These are phyloP conservation scores for Oryza glaberrima DNA, from an alignment of 176 grass and related monocot species.

Conservation along the genomic window DNA sequence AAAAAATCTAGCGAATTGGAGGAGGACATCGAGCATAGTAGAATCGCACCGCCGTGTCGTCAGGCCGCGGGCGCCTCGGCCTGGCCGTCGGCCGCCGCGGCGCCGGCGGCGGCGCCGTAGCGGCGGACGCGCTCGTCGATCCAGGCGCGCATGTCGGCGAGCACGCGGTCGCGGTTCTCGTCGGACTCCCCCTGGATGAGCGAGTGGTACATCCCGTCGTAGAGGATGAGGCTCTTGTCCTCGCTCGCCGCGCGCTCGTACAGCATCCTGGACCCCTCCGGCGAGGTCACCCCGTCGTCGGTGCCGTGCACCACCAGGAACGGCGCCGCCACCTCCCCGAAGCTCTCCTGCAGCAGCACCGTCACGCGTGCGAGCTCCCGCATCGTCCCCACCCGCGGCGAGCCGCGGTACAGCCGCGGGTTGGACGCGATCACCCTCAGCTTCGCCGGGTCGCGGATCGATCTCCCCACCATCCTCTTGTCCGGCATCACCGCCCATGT, in stretches of 20 bases:
- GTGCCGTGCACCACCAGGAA: conserved; percentile 70
- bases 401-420: conserved; percentile 52
- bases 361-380: conserved; percentile 62
- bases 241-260: conserved; percentile 61
- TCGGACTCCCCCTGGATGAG: conserved; percentile 71
- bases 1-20: too few species aligned
- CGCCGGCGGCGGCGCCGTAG: conserved; percentile 21
- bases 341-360: conserved; percentile 48
- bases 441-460: conserved; percentile 54
- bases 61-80: not conserved
- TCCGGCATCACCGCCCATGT: conserved; percentile 74
- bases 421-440: conserved; percentile 62
- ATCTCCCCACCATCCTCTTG: conserved; percentile 59
- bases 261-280: conserved; percentile 71
- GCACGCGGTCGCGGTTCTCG: conserved; percentile 64
- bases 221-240: conserved; percentile 68
- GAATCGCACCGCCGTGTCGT: not conserved
- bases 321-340: conserved; percentile 55
- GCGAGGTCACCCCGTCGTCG: conserved; percentile 57
- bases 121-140: conserved; percentile 61
- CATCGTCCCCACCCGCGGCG: conserved; percentile 72
- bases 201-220: conserved; percentile 76
- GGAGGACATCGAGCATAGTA: too few species aligned
- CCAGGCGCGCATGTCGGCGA: conserved; percentile 69
- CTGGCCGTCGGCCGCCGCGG: not conserved